Evolutionary conservation across 441 rosid species (phyloP).

Genomic region (Syzygium malaccense): DNA sequence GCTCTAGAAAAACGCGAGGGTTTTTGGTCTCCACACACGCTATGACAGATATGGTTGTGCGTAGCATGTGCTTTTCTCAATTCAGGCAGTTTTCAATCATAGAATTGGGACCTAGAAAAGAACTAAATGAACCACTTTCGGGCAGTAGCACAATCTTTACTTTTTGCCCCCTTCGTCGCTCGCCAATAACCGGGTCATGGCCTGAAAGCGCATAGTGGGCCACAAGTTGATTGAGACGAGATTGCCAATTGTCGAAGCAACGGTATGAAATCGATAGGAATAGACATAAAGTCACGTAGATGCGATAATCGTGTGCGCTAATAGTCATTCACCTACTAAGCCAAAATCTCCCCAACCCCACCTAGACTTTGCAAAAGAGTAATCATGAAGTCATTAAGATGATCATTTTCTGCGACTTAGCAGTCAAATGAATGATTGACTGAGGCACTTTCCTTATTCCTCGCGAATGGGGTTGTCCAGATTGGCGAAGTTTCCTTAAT

Average conservation of each 20-base stretch:
- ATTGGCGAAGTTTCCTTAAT: background rate
- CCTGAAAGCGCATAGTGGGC: background rate
- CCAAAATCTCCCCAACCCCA: background rate
- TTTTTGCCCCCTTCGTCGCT: background rate
- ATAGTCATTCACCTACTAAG: background rate
- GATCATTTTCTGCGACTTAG: background rate
- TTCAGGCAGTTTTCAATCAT: background rate
- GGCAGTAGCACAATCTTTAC: background rate
- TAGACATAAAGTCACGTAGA: background rate
- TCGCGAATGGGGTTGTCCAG: background rate
- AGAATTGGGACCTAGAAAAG: background rate
- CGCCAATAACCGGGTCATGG: background rate
- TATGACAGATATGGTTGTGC: background rate
- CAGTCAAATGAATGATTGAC: background rate
- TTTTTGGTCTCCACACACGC: background rate
- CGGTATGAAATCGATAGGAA: background rate
- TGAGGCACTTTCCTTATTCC: background rate
- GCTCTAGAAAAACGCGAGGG: background rate
- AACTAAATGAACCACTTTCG: background rate
- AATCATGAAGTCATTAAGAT: background rate
- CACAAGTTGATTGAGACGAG: background rate
- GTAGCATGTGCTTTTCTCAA: background rate
- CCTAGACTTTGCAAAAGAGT: background rate
- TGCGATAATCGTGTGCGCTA: background rate
- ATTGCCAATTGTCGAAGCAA: background rate